A percentile compares a stretch with the other conserved stretches of the same genome.
Conservation (phyloP, 495 filamentous ascomycete genomes). For the Aspergillus cavernicola region DNA sequence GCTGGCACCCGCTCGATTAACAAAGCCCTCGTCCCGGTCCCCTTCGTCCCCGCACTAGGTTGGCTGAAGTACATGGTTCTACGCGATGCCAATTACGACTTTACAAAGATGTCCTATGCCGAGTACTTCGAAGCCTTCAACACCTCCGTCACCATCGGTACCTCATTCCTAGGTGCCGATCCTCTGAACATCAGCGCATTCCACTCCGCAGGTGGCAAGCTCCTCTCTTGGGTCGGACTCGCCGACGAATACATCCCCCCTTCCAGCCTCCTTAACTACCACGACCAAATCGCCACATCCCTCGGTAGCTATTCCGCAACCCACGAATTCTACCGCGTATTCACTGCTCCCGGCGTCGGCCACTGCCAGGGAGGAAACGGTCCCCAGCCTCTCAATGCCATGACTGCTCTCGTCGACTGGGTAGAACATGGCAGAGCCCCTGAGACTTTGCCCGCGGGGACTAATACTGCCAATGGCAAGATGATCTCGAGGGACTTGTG, state of each 20-base stretch:
- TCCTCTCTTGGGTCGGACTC: conserved; percentile 41
- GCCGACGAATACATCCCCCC: conserved; percentile 21
- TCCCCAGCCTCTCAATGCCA: background rate
- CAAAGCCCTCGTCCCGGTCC: background rate
- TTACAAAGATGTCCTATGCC: background rate
- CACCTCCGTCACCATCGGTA: conserved; percentile 9
- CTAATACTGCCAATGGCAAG: background rate
- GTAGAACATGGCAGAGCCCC: conserved; percentile 6
- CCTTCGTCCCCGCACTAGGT: conserved; percentile 1
- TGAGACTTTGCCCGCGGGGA: background rate
- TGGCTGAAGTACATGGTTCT: background rate
- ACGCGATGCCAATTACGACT: background rate
- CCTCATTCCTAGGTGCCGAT: conserved; percentile 29
- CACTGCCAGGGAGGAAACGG: background rate
- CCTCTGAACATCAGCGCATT: conserved; percentile 30
- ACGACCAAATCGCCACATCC: conserved; percentile 11
- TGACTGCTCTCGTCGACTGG: conserved; percentile 3
- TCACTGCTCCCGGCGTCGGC: conserved; percentile 3
- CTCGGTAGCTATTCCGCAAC: background rate
- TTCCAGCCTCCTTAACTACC: conserved; percentile 1
- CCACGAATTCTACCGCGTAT: conserved; percentile 21
- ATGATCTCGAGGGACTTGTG: background rate
- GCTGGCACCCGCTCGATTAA: background rate
- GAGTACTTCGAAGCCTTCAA: background rate
- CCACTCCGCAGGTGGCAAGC: conserved; percentile 32